Evolutionary conservation across 148 eudicot species (phyloP), one percentile per base, ranked within the genome.

Genomic region (Arbutus unedo): DNA sequence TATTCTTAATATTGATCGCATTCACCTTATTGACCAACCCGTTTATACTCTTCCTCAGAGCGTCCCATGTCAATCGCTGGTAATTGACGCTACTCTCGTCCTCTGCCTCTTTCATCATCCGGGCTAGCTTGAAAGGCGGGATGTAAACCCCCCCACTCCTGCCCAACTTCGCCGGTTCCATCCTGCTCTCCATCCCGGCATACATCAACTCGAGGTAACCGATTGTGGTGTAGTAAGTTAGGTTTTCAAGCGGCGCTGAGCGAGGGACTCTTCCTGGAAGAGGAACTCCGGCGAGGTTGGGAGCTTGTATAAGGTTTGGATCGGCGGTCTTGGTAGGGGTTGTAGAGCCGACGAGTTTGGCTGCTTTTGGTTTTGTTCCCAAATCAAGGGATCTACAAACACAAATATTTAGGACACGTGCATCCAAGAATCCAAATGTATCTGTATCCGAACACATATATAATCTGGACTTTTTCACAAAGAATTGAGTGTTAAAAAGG

Each of bases 11-110:
- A 62, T 96, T 94, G 4, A 89, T 90, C 16, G 95, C 91, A 86
- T 93, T 96, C 15, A 96, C 98, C 76, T 96, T 96, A 81, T 94
- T 94, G 4, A 94, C 97, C 83, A 93, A 70, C 59, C 98, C 94
- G 76, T 96, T 96, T 3, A 96, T 94, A 84, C 97, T 94, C 89
- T 96, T 96, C 81, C 93, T 87, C 19, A 96, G 85, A 0, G 99
- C 99, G 81, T 94, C 99, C 99, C 99, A 96, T 1, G 98, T 91
- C 85, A 94, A 82, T 2, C 98, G 77, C 82, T 96, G 99, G 54
- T 96, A 96, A 67, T 96, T 98, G 0, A 76, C 75, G 51, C 96
- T 91, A 83, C 91, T 91, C 78, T 95, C 94, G 77, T 93, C 98
- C 78, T 95, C 85, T 2, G 91, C 88, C 18, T 92, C 95, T 66